Conservation (phyloP, 2,329 filamentous ascomycete species). For the Fusarium camptoceras region DNA sequence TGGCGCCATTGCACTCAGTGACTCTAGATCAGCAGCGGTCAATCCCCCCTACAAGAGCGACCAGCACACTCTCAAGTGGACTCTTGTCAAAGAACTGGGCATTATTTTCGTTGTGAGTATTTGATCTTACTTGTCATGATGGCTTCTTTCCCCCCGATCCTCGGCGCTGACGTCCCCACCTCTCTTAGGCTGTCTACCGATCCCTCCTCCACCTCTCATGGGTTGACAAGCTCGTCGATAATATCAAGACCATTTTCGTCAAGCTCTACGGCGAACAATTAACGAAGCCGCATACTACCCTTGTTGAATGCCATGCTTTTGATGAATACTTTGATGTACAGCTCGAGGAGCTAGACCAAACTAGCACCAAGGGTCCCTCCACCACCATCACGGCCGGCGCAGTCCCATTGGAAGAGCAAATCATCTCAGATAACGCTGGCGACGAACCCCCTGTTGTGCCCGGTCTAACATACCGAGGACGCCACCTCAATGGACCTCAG, state of each 20-base stretch:
- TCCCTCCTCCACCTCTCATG: constrained; percentile 94
- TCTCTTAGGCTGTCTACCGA: constrained; percentile 87
- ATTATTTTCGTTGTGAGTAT: constrained; percentile 87
- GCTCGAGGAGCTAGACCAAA: constrained; percentile 80
- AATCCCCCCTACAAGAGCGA: constrained; percentile 88
- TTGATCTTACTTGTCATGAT: constrained; percentile 29
- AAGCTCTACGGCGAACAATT: constrained; percentile 91
- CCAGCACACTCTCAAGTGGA: constrained; percentile 95
- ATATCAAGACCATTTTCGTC: constrained; percentile 91
- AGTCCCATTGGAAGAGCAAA: constrained; percentile 50
- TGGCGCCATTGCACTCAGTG: constrained; percentile 69
- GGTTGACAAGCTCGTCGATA: constrained; percentile 96
- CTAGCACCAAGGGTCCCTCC: constrained; percentile 53
- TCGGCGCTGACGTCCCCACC: constrained; percentile 43
- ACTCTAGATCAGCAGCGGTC: constrained; percentile 67
- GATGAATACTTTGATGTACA: constrained; percentile 96
- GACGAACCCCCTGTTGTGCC: constrained; percentile 49
- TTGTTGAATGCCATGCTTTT: constrained; percentile 83
- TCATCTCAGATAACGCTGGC: constrained; percentile 46
- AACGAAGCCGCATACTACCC: constrained; percentile 80
- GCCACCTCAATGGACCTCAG: constrained; percentile 51
- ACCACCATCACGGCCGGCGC: constrained; percentile 44
- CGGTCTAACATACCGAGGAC: constrained; percentile 56
- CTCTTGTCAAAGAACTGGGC: constrained; percentile 89
- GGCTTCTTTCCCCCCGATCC: constrained; percentile 31